These are phyloP conservation scores for Neofusicoccum sp. DNA, from an alignment of 2,329 filamentous ascomycete genomes.

Conservation along the genomic window DNA sequence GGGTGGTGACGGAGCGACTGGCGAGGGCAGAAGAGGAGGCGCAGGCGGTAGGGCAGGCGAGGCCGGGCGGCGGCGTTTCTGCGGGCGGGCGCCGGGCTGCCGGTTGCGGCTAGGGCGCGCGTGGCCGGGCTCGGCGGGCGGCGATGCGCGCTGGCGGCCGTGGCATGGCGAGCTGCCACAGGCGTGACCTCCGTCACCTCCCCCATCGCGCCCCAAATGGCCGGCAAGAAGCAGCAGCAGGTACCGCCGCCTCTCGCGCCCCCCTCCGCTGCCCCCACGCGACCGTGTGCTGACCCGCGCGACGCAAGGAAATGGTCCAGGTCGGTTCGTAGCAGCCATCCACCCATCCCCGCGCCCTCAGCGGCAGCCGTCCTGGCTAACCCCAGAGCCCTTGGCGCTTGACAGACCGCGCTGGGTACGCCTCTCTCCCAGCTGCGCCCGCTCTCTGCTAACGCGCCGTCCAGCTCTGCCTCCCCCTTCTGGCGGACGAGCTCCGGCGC, in stretches of 20 bases:
- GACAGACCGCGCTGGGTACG: constrained; percentile 29
- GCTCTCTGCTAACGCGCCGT: neutral
- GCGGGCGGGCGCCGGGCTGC: neutral
- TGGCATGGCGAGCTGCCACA: constrained; percentile 4
- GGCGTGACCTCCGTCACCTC: constrained; percentile 18
- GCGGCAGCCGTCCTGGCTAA: constrained; percentile 42
- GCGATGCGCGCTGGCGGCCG: neutral
- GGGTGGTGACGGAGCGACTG: constrained; percentile 12
- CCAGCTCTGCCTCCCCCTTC: constrained; percentile 83
- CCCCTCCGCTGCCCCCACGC: constrained; percentile 28
- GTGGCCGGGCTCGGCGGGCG: constrained; percentile 1
- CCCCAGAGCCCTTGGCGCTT: constrained; percentile 24
- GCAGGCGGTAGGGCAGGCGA: constrained; percentile 21
- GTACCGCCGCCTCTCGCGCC: constrained; percentile 28
- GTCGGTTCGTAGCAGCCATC: constrained; percentile 73
- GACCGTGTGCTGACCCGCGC: constrained; percentile 12
- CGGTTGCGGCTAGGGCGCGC: neutral
- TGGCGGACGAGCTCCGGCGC: constrained; percentile 66
- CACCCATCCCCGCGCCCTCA: constrained; percentile 26
- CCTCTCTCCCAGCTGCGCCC: neutral
- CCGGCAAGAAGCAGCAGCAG: constrained; percentile 51
- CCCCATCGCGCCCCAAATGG: constrained; percentile 36
- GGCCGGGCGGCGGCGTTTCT: constrained; percentile 2
- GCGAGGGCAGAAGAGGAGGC: constrained; percentile 23
- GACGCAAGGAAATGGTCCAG: constrained; percentile 92